Evolutionary conservation across 2,329 filamentous ascomycete species (phyloP).

Genomic region (Aspergillus felis): DNA sequence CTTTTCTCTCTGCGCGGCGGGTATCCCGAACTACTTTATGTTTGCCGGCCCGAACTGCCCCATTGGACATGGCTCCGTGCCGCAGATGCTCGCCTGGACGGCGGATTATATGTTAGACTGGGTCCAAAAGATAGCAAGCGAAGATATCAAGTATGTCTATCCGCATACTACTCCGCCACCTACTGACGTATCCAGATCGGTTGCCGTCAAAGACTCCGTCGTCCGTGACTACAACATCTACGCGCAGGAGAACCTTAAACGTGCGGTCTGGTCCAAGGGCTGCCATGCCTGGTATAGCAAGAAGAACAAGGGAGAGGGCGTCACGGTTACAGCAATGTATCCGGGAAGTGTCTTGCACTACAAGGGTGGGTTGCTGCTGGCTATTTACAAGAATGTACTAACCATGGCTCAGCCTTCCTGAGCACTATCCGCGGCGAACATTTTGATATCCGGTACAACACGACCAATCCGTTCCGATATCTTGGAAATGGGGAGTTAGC

Average conservation of each 20-base stretch:
- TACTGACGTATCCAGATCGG: slow-evolving; percentile 7
- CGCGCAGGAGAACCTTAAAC: slow-evolving; percentile 19
- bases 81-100: slow-evolving; percentile 11
- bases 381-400: not conserved
- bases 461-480: slow-evolving; percentile 10
- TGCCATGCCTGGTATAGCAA: slow-evolving; percentile 26
- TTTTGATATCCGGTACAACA: slow-evolving; percentile 15
- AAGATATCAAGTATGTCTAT: slow-evolving; percentile 13
- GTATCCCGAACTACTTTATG: slow-evolving; percentile 29
- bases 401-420: slow-evolving; percentile 1
- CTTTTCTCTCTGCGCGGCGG: slow-evolving; percentile 16
- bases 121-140: slow-evolving; percentile 22
- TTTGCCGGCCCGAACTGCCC: slow-evolving; percentile 21
- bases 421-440: slow-evolving; percentile 13
- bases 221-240: slow-evolving; percentile 18
- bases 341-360: slow-evolving; percentile 22
- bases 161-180: not conserved
- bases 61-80: slow-evolving; percentile 21
- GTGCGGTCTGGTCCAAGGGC: slow-evolving; percentile 23
- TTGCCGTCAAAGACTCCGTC: slow-evolving; percentile 13
- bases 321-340: slow-evolving; percentile 21
- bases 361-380: slow-evolving; percentile 8
- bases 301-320: slow-evolving; percentile 1
- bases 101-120: slow-evolving; percentile 26
- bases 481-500: slow-evolving; percentile 13